phyloP scores from a whole-genome alignment of 768 basidiomycete genomes.

The Serendipita sp. region DNA sequence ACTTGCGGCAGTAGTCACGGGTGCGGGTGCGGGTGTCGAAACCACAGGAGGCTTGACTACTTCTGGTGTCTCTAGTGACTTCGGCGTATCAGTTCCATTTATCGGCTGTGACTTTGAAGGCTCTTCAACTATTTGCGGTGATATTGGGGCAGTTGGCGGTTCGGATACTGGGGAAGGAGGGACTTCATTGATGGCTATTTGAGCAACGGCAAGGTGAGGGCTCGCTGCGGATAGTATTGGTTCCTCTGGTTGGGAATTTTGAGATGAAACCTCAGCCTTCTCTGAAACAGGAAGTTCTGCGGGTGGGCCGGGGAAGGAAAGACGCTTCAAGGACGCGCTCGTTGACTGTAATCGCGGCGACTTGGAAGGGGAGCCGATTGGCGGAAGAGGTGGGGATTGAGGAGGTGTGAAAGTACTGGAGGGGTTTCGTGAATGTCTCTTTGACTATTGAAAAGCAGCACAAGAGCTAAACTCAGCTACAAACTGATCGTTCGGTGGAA shows the following conservation, averaged over 20 bases:
- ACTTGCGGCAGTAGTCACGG: neutral
- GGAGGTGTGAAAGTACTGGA: constrained; percentile 17
- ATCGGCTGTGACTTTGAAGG: neutral
- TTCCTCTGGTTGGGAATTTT: neutral
- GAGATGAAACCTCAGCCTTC: constrained; percentile 5
- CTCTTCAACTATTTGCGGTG: neutral
- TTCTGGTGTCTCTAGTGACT: neutral
- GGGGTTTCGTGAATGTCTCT: constrained; percentile 30
- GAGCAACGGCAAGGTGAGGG: neutral
- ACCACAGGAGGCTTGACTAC: neutral
- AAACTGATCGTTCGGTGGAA: neutral
- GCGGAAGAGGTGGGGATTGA: constrained; percentile 8
- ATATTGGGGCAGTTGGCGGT: neutral
- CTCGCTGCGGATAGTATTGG: neutral
- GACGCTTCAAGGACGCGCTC: constrained; percentile 1
- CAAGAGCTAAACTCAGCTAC: neutral
- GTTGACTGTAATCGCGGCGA: constrained; percentile 2
- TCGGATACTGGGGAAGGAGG: constrained; percentile 1
- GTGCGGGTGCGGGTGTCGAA: neutral
- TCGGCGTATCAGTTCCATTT: neutral
- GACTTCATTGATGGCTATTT: neutral
- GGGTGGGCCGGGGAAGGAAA: neutral
- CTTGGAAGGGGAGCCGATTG: constrained; percentile 2
- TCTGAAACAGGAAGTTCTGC: constrained; percentile 11
- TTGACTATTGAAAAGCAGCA: constrained; percentile 22